A percentile compares a stretch with the other conserved stretches of the same genome.
These are phyloP conservation scores for Tetrahymena elliotti DNA, from an alignment of 73 alveolate genomes.

Conservation along the genomic window DNA sequence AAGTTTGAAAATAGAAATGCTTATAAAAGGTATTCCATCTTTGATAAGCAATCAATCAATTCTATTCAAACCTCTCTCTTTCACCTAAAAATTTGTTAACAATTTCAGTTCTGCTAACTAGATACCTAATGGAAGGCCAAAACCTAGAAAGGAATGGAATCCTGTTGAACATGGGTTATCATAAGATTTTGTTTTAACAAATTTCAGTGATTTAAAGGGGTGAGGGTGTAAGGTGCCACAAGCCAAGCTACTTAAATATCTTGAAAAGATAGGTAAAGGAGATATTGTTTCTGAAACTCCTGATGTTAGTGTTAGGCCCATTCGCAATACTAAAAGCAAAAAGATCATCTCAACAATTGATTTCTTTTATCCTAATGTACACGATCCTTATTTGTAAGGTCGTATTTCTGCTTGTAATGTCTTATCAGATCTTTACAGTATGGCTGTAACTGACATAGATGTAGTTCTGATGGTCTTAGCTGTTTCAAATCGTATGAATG, in stretches of 20 bases:
- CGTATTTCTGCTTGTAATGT: slow-evolving; percentile 95
- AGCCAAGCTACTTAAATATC: slow-evolving; percentile 58
- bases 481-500: slow-evolving; percentile 70
- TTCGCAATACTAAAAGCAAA: slow-evolving; percentile 31
- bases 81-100: background rate
- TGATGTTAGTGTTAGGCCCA: slow-evolving; percentile 73
- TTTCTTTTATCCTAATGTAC: slow-evolving; percentile 95
- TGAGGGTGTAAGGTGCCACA: slow-evolving; percentile 91
- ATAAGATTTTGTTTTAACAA: slow-evolving; percentile 63
- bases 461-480: slow-evolving; percentile 87
- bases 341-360: slow-evolving; percentile 88
- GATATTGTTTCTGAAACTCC: slow-evolving; percentile 85
- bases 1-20: background rate
- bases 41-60: background rate
- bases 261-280: slow-evolving; percentile 65
- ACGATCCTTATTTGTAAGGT: slow-evolving; percentile 96
- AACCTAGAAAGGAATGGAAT: slow-evolving; percentile 13
- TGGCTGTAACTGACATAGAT: slow-evolving; percentile 91
- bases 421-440: slow-evolving; percentile 94
- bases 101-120: background rate
- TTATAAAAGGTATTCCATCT: background rate
- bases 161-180: slow-evolving; percentile 56
- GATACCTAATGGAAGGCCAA: background rate
- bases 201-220: slow-evolving; percentile 74
- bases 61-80: background rate